These are phyloP conservation scores for Arabidopsis hybrid DNA, from an alignment of 441 rosid species.

Conservation along the genomic window DNA sequence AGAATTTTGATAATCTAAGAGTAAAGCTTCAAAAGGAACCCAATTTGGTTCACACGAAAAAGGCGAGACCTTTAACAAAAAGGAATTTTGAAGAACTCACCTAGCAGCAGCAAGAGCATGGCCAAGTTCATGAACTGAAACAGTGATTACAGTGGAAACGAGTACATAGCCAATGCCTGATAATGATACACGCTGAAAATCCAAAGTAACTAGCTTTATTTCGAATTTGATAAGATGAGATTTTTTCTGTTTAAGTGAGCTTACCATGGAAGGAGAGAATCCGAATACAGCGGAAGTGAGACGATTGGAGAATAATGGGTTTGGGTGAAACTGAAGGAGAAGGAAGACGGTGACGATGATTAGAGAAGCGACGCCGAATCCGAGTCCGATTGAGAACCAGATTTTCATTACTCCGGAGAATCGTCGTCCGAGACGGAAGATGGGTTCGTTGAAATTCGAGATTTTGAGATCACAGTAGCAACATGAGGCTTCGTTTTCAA, in stretches of 20 bases:
- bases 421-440: conserved; percentile 69
- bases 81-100: conserved; percentile 34
- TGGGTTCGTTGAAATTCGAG: conserved; percentile 53
- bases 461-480: conserved; percentile 79
- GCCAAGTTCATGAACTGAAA: conserved; percentile 79
- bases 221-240: background rate
- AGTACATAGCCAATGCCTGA: conserved; percentile 57
- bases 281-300: conserved; percentile 23
- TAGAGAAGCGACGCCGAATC: conserved; percentile 68
- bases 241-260: conserved; percentile 29
- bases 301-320: conserved; percentile 23
- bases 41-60: background rate
- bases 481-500: conserved; percentile 49
- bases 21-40: conserved; percentile 26
- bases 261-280: conserved; percentile 37
- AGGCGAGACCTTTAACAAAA: conserved; percentile 4
- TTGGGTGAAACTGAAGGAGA: conserved; percentile 34
- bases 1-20: conserved; percentile 49
- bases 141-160: conserved; percentile 70
- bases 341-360: conserved; percentile 56
- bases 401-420: conserved; percentile 54
- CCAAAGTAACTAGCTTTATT: background rate
- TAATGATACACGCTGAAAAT: conserved; percentile 58
- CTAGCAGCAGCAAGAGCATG: conserved; percentile 82
- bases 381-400: conserved; percentile 93